These are phyloP conservation scores for Medicago truncatula DNA, from an alignment of 306 rosid genomes.

Conservation along the genomic window MtrunA17r5.0-ANR NC_053043.1:2411501-2412000, in stretches of 20 bases:
- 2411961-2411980: neutral
- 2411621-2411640: slow-evolving; percentile 47
- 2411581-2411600: slow-evolving; percentile 1
- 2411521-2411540: slow-evolving; percentile 31
- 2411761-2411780: slow-evolving; percentile 48
- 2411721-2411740: slow-evolving; percentile 43
- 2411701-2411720: neutral
- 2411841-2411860: slow-evolving; percentile 69
- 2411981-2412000: neutral
- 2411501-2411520: slow-evolving; percentile 35
- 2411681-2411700: neutral
- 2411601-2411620: slow-evolving; percentile 9
- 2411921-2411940: slow-evolving; percentile 86
- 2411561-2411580: slow-evolving; percentile 1
- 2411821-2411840: slow-evolving; percentile 50
- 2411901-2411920: slow-evolving; percentile 94
- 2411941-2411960: slow-evolving; percentile 44
- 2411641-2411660: neutral
- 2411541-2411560: slow-evolving; percentile 7
- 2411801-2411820: slow-evolving; percentile 63
- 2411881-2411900: slow-evolving; percentile 85
- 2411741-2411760: slow-evolving; percentile 47
- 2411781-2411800: slow-evolving; percentile 36
- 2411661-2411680: neutral
- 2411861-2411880: slow-evolving; percentile 67